Base-by-base conservation (phyloP, 352 stramenopile genomes). In the Ophiocytium majus region DNA sequence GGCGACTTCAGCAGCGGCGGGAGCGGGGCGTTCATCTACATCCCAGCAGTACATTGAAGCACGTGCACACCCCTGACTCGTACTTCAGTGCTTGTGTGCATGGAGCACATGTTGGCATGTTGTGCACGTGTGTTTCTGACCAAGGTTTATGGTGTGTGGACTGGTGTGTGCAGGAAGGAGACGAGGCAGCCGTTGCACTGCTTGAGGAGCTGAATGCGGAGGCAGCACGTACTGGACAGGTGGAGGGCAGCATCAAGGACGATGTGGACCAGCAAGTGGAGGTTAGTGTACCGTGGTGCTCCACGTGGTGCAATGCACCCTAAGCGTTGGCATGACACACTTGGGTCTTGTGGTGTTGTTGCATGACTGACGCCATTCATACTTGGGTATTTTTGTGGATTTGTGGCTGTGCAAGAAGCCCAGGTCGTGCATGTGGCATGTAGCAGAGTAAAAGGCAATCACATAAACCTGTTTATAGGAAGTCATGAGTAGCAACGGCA, bases 121-220 rank as follows among this genome's bases (percentile, higher is more conserved):
- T 66, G 28, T 28, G 57, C 57, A 23, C 19, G 57, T 66, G 57
- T 28, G 19, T 66, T 66, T 19, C 57, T 66, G 17, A 66, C 28
- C 57, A 66, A n/a, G n/a, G n/a, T 66, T 23, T 66, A 66, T 66
- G 57, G 17, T 19, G 17, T 66, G 57, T 66, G 57, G 17, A 23
- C 17, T 66, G 17, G 28, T 66, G 57, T 28, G 57, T 37, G 5
- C 64, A 76, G 64, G 64, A 76, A 14, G 64, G 64, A 5, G 64
- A 76, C 5, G 64, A 76, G 17, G 64, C 64, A 17, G 64, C 64
- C 34, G 5, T 76, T 37, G 34, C 64, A 76, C 17, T 76, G 34
- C 64, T 76, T 34, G 5, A 76, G 31, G 34, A 76, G 5, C 64
- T 76, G 5, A 76, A 37, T 76, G 64, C 64, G 34, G 64, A 76